These are phyloP conservation scores for Cladosporium sp. DNA, from an alignment of 2,329 filamentous ascomycete species.

Conservation along the genomic window DNA sequence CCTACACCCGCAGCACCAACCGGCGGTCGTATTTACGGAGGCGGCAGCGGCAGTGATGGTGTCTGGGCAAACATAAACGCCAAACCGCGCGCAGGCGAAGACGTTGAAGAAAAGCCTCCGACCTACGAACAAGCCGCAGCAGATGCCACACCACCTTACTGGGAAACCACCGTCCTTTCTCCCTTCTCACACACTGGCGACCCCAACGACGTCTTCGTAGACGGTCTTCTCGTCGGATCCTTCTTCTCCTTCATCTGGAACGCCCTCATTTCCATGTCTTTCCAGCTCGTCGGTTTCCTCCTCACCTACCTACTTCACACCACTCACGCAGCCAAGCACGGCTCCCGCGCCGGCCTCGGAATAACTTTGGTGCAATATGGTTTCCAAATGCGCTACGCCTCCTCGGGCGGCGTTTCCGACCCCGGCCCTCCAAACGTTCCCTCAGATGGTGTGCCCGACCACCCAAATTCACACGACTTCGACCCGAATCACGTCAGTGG, in stretches of 20 bases:
- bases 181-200: constrained; percentile 84
- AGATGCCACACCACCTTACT: constrained; percentile 93
- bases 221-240: constrained; percentile 87
- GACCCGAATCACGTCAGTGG: constrained; percentile 65
- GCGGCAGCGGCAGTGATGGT: constrained; percentile 74
- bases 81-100: constrained; percentile 76
- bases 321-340: constrained; percentile 96
- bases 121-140: constrained; percentile 98
- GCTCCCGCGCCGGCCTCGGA: constrained; percentile 86
- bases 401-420: constrained; percentile 27
- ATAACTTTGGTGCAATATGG: constrained; percentile 95
- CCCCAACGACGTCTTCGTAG: constrained; percentile 91
- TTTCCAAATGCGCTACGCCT: constrained; percentile 76
- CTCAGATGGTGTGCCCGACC: constrained; percentile 58
- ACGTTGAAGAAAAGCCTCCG: constrained; percentile 90
- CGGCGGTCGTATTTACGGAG: constrained; percentile 59
- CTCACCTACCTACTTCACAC: constrained; percentile 97
- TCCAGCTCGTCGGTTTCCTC: constrained; percentile 94
- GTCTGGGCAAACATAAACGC: constrained; percentile 95
- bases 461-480: constrained; percentile 89
- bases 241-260: constrained; percentile 88
- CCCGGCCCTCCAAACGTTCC: constrained; percentile 18
- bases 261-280: constrained; percentile 94
- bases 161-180: constrained; percentile 96
- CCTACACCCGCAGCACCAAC: constrained; percentile 29